These are phyloP conservation scores for Ogataea pini DNA, from an alignment of 805 yeast species.

Conservation along the genomic window DNA sequence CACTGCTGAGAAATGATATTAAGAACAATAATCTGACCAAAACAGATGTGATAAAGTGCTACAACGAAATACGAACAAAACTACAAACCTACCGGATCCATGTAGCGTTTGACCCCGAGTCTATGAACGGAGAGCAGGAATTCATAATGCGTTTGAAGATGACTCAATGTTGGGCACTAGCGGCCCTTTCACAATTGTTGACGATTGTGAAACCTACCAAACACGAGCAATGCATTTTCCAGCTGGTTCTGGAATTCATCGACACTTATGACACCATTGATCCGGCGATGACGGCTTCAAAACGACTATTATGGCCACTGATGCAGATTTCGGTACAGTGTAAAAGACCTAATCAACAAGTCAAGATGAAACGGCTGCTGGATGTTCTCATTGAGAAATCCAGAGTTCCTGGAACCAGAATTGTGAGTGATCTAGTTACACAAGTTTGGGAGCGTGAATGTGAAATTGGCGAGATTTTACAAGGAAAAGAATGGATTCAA, in stretches of 20 bases:
- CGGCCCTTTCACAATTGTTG: constrained; percentile 34
- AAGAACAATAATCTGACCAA: constrained; percentile 12
- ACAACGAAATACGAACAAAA: constrained; percentile 29
- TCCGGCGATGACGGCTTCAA: constrained; percentile 38
- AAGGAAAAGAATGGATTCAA: constrained; percentile 40
- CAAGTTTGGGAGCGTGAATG: constrained; percentile 41
- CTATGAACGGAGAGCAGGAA: constrained; percentile 8
- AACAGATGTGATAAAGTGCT: constrained; percentile 17
- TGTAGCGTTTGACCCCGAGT: too few relatives aligned
- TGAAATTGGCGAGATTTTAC: constrained; percentile 40
- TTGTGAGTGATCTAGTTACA: constrained; percentile 38
- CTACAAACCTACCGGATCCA: constrained; percentile 37
- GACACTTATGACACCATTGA: constrained; percentile 43
- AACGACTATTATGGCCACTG: constrained; percentile 56
- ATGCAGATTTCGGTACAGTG: constrained; percentile 47
- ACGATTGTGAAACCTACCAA: constrained; percentile 32
- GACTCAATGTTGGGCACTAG: constrained; percentile 46
- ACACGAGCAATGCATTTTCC: constrained; percentile 25
- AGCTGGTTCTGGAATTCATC: constrained; percentile 41
- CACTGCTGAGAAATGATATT: constrained; percentile 29
- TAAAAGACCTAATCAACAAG: constrained; percentile 33
- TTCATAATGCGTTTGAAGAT: constrained; percentile 35
- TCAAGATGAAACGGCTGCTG: constrained; percentile 30
- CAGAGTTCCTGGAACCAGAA: constrained; percentile 44
- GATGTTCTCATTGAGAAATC: constrained; percentile 37